Evolutionary conservation across 2,329 filamentous ascomycete genomes (phyloP), one percentile per base, ranked within the genome.

Genomic region (Geosmithia flava): DNA sequence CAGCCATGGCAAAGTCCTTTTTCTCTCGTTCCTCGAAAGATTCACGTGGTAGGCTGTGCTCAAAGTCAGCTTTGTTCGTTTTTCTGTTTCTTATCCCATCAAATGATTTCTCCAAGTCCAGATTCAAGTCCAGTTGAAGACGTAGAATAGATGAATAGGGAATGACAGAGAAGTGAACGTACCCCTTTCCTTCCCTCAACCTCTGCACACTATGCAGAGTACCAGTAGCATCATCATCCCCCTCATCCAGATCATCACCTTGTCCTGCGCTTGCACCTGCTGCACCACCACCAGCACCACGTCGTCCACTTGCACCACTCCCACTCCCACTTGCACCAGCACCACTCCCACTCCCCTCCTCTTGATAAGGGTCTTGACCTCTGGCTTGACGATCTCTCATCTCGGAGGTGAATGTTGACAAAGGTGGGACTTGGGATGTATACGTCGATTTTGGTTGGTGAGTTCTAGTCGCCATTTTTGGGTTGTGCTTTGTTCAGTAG

Each of bases 361-460:
- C 52, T 27, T 4, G 8, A 55, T 76, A 76, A 1, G 74, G 73
- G 51, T 80, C 69, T 55, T 78, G 78, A 47, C 77, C 76, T 41
- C 78, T 68, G 4, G 78, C 74, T 59, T 81, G 78, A 6, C 68
- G 69, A 58, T 81, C 76, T 55, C 75, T 73, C 73, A 76, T 20
- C 46, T 42, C 20, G n/a, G 17, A 16, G 2, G 39, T 13, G 46
- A 30, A 43, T 37, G 23, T 27, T 5, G 23, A 27, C n/a, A n/a
- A n/a, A 8, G 23, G 8, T 27, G 23, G 45, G 2, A 16, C 42
- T 7, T 20, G 20, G 42, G 7, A 11, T 4, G 42, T 16, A 19
- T 44, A 44, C 2, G 19, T 17, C 20, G 40, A 20, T 10, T 44
- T 20, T 3, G 20, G 42, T 20, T 23, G 42, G 7, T 42, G 41